Conservation (phyloP, 139 green algal species). For the Trebouxia sp. region DNA sequence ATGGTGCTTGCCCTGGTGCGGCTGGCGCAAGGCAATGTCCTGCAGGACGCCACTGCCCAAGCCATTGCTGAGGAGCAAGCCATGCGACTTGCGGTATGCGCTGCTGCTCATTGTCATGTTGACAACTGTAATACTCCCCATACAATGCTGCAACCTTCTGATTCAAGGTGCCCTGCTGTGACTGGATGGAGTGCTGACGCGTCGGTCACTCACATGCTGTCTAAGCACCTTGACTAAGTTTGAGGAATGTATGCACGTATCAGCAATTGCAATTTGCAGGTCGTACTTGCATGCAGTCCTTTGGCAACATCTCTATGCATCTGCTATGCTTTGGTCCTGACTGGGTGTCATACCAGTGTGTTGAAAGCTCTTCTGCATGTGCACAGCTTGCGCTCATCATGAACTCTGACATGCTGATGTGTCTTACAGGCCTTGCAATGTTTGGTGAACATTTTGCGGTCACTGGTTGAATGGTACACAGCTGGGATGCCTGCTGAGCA, state of each 20-base stretch:
- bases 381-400: too few relatives aligned
- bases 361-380: too few relatives aligned
- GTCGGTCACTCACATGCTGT: too few relatives aligned
- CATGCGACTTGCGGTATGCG: slow-evolving; percentile 50
- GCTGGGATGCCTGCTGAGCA: slow-evolving; percentile 1
- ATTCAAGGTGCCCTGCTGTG: too few relatives aligned
- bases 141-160: too few relatives aligned
- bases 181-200: too few relatives aligned
- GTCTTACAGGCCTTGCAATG: slow-evolving; percentile 78
- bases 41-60: not conserved
- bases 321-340: not conserved
- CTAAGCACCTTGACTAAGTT: not conserved
- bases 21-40: slow-evolving; percentile 56
- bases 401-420: too few relatives aligned
- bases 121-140: too few relatives aligned
- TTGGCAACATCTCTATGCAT: not conserved
- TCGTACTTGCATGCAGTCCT: not conserved
- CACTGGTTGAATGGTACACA: slow-evolving; percentile 77
- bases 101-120: not conserved
- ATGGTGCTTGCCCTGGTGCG: slow-evolving; percentile 82
- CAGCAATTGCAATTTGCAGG: too few relatives aligned
- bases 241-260: too few relatives aligned
- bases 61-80: slow-evolving; percentile 44
- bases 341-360: too few relatives aligned
- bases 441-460: slow-evolving; percentile 68